These are phyloP conservation scores for Myxozyma udenii DNA, from an alignment of 805 yeast species.

Conservation along the genomic window DNA sequence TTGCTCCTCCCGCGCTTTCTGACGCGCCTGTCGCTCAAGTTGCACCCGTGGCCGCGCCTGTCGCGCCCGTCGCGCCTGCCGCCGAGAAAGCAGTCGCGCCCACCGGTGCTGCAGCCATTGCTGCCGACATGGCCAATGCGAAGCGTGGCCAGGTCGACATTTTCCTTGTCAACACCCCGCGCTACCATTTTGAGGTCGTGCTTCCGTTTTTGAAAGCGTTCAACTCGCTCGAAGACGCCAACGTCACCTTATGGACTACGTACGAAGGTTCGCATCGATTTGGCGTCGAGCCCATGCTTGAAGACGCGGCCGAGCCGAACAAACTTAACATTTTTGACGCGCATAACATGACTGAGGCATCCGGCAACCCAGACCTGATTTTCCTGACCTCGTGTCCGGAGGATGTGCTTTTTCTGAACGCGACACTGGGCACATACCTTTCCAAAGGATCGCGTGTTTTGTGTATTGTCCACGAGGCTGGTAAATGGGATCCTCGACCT, in stretches of 20 bases:
- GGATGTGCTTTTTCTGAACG: constrained; percentile 19
- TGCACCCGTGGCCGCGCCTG: neutral
- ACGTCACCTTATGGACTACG: constrained; percentile 19
- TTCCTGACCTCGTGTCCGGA: constrained; percentile 27
- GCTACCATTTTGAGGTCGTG: constrained; percentile 27
- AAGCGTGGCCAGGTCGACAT: constrained; percentile 6
- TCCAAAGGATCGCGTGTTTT: constrained; percentile 23
- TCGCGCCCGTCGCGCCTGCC: neutral
- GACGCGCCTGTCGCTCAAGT: neutral
- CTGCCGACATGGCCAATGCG: neutral
- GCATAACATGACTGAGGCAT: neutral
- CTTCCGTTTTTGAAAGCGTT: constrained; percentile 21
- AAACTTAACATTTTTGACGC: neutral
- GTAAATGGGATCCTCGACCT: constrained; percentile 22
- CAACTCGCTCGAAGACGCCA: constrained; percentile 7
- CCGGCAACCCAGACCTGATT: constrained; percentile 14
- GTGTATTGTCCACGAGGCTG: constrained; percentile 27
- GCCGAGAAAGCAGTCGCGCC: neutral
- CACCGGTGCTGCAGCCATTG: neutral
- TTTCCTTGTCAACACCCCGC: constrained; percentile 23
- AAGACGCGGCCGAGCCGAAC: constrained; percentile 2
- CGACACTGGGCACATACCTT: constrained; percentile 7
- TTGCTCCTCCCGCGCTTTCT: neutral
- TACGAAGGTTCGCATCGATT: constrained; percentile 16
- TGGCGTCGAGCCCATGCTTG: constrained; percentile 22